Evolutionary conservation across 805 yeast genomes (phyloP), one percentile per base, ranked within the genome.

Genomic region (Ogataea paradorogensis): DNA sequence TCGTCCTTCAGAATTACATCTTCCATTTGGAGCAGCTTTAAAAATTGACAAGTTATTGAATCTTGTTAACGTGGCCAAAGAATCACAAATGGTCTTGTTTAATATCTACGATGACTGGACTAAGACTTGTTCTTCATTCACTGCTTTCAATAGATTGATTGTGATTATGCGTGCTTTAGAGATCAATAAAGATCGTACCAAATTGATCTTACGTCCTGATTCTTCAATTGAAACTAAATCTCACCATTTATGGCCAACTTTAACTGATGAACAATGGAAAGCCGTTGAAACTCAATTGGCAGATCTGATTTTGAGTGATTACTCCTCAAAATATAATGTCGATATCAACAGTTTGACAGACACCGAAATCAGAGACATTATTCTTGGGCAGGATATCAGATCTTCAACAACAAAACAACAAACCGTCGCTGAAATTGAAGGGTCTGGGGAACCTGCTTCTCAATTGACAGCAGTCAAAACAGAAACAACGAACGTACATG

Each of bases 31-130:
- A 21, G 80, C 95, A 1, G 86, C 95, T 0, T 63, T 93, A 71
- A 78, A 82, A 56, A 76, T 91, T 42, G 93, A 84, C 42, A 87
- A 86, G 54, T 62, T 93, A 32, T 76, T 83, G 0, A 87, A 86
- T 43, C 68, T 86, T 37, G 91, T 93, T 8, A 66, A 84, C 62
- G 80, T 79, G 49, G 96, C 98, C 5, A 85, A 82, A 27, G 96
- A 89, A 58, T 95, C 96, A 0, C 91, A 88, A 58, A 86, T 90
- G 96, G 86, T 84, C 3, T 65, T 90, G 42, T 86, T 89, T 66
- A 89, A 90, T 56, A 69, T 93, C 34, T 93, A 88, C 61, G 99
- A 93, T 60, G 96, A 93, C 58, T 93, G 99, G 99, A 67, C 89
- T 42, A 75, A 78, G 43, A 71, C 78, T 1, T 78, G 88, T 28